Evolutionary conservation across 805 yeast genomes (phyloP), one percentile per base, ranked within the genome.

Genomic region (Saccharomycopsis sp.): DNA sequence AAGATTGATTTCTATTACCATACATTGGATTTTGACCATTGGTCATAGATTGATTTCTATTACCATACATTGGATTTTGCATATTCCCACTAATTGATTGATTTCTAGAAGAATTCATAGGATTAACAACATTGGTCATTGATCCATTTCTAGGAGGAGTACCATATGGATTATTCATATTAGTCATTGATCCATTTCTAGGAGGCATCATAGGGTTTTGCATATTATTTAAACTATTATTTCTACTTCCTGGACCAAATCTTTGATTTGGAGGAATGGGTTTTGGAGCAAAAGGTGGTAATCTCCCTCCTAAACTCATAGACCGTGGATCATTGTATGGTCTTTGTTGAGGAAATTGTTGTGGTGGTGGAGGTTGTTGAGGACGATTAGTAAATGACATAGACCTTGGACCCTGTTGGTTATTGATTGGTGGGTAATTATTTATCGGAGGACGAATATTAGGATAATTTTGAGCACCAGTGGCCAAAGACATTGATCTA

Each of bases 401-500:
- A 2, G 61, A 56, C 35, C 63, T 50, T 5, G 60, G 52, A 3
- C 47, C 48, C 21, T 34, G 44, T 6, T 36, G 36, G 21, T 14
- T 21, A 9, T 21, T 17, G 5, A 31, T 39, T 6, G 34, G 50
- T 10, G 37, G 49, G 15, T 32, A 32, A 18, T 36, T 49, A 15
- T 19, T 9, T 17, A 19, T 10, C 13, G 33, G 33, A 5, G 8
- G 10, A 9, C 14, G 31, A 28, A 9, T 28, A 28, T n/a, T n/a
- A 17, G 40, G 40, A 31, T 14, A 37, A 42, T 19, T 34, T 29
- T 35, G 41, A 29, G 48, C 49, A 15, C 45, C 46, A 25, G 36
- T 36, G 27, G 47, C 45, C 36, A 60, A 46, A 12, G 64, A 58
- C 59, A 57, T 60, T 3, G 63, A 45, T 36, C 63, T 41, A 14